Evolutionary conservation across 192 early-diverging fungal species (phyloP).

Genomic region (Umbelopsis ramanniana): DNA sequence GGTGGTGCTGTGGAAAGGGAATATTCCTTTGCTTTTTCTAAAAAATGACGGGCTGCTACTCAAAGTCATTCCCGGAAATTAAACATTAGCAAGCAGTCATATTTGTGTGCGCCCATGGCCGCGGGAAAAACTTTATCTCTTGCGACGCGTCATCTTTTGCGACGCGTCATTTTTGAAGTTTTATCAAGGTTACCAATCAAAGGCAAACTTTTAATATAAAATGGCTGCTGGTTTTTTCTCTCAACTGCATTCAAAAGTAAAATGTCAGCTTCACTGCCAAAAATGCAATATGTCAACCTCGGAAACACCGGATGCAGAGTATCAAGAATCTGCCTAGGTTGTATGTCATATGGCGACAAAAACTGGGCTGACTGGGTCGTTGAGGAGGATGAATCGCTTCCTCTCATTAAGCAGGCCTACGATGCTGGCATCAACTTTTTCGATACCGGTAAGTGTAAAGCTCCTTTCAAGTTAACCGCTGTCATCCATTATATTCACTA

Average conservation of each 20-base stretch:
- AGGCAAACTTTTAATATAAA: no score
- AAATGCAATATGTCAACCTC: conserved; percentile 16
- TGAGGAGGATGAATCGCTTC: conserved; percentile 46
- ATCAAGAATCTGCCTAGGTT: conserved; percentile 51
- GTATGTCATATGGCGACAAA: conserved; percentile 51
- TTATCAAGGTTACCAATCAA: no score
- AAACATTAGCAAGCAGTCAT: no score
- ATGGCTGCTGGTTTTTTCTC: no score
- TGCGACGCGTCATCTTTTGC: no score
- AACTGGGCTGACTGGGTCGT: conserved; percentile 51
- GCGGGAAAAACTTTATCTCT: no score
- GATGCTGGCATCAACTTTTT: conserved; percentile 83
- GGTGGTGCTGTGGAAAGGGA: no score
- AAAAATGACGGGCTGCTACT: no score
- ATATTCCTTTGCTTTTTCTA: no score
- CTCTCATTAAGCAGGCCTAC: conserved; percentile 57
- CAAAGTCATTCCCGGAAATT: no score
- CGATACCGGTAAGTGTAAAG: conserved; percentile 41
- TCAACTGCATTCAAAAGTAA: neutral
- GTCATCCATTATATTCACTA: neutral
- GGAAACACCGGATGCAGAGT: conserved; percentile 21
- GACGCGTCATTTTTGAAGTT: no score
- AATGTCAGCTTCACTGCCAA: neutral
- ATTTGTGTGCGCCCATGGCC: no score
- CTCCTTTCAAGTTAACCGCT: neutral